phyloP scores from a whole-genome alignment of 805 yeast species.

The Citeromyces nyonsensis region DNA sequence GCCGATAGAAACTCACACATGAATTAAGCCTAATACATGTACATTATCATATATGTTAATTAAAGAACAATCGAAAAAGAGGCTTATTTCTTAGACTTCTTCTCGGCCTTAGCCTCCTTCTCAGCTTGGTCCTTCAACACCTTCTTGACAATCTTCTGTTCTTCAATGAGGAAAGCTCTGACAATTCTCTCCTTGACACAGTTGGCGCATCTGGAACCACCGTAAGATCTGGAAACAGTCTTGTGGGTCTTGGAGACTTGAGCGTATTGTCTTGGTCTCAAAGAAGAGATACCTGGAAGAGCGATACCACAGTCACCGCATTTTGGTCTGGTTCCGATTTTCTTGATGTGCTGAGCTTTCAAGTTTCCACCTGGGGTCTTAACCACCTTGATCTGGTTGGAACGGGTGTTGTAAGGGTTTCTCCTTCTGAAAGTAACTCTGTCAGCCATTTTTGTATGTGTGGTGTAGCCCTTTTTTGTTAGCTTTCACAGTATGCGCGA shows the following conservation, averaged over 20 bases:
- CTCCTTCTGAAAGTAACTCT: constrained; percentile 99
- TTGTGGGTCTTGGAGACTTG: constrained; percentile 89
- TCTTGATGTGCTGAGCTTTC: constrained; percentile 95
- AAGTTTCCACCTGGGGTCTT: constrained; percentile 99
- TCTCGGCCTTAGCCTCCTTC: constrained; percentile 59
- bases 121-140: constrained; percentile 94
- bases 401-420: constrained; percentile 99
- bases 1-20: no score
- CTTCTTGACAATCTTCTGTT: constrained; percentile 99
- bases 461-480: not conserved
- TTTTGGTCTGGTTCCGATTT: constrained; percentile 74
- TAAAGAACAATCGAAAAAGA: no score
- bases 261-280: constrained; percentile 98
- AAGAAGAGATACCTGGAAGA: constrained; percentile 61
- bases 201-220: constrained; percentile 97
- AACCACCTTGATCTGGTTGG: constrained; percentile 98
- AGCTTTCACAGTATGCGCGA: not conserved
- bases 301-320: constrained; percentile 78
- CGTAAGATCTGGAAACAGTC: constrained; percentile 99
- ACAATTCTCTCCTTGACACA: constrained; percentile 98
- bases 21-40: no score
- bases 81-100: constrained; percentile 6
- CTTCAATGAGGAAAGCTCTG: constrained; percentile 99
- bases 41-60: no score
- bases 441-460: constrained; percentile 71